These are phyloP conservation scores for Tillandsia fasciculata DNA, from an alignment of 176 grass and related monocot genomes.

Conservation along the genomic window DNA sequence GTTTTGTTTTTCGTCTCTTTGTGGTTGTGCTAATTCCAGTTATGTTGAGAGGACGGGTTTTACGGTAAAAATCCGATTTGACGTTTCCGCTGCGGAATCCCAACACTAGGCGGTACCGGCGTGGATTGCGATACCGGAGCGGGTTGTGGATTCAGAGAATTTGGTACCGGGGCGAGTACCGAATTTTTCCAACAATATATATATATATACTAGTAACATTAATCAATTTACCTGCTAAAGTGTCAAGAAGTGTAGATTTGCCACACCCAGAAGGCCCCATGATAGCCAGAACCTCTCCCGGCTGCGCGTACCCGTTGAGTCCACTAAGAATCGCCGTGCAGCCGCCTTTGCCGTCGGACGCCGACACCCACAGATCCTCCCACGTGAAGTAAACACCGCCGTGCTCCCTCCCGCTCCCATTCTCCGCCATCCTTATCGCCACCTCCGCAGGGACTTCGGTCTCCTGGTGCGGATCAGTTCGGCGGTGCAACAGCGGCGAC, in stretches of 20 bases:
- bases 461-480: constrained; percentile 21
- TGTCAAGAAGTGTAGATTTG: constrained; percentile 45
- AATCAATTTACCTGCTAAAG: constrained; percentile 28
- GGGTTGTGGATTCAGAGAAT: too few species aligned
- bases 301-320: constrained; percentile 25
- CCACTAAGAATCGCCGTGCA: constrained; percentile 24
- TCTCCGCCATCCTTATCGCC: not conserved
- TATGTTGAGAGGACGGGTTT: too few species aligned
- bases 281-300: constrained; percentile 37
- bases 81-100: too few species aligned
- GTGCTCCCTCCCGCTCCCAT: constrained; percentile 24
- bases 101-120: too few species aligned
- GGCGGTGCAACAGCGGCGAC: constrained; percentile 15
- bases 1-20: too few species aligned
- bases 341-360: not conserved
- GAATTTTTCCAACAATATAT: too few species aligned
- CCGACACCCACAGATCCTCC: constrained; percentile 37
- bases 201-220: not conserved
- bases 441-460: constrained; percentile 4
- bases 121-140: too few species aligned
- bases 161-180: too few species aligned
- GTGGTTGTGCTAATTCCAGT: too few species aligned
- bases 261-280: constrained; percentile 49
- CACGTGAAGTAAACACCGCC: constrained; percentile 41
- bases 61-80: too few species aligned